Evolutionary conservation across 352 stramenopile genomes (phyloP).

Genomic region (Pythium folliculosum): DNA sequence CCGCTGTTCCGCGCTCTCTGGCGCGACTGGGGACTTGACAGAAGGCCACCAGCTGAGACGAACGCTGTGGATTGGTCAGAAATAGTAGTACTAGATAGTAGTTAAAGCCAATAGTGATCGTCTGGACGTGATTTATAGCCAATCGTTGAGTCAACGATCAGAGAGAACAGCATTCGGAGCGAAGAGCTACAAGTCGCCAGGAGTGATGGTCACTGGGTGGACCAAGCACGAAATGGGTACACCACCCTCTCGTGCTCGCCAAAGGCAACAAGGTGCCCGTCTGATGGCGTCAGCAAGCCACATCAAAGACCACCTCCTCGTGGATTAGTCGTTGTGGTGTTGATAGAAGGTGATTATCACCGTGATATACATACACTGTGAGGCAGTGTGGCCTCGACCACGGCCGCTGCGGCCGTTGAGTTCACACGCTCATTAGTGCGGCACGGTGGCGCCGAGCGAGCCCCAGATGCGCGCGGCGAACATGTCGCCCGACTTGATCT

Average conservation of each 20-base stretch:
- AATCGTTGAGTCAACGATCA: neutral
- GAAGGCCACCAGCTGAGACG: neutral
- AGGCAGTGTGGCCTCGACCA: no score
- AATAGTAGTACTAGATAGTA: constrained; percentile 1
- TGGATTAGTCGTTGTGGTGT: no score
- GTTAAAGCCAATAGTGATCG: constrained; percentile 8
- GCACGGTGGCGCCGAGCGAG: constrained; percentile 14
- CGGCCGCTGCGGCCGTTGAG: no score
- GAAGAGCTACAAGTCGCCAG: constrained; percentile 8
- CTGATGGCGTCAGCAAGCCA: no score
- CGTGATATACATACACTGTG: no score
- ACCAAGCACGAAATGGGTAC: constrained; percentile 1
- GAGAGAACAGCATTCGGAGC: constrained; percentile 12
- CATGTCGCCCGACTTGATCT: constrained; percentile 34
- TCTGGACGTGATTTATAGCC: constrained; percentile 1
- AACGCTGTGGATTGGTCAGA: constrained; percentile 12
- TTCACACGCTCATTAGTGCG: constrained; percentile 8
- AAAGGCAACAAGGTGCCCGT: no score
- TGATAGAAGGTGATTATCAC: no score
- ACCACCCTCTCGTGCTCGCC: no score
- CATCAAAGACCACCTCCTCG: no score
- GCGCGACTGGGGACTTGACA: constrained; percentile 2
- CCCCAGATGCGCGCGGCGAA: constrained; percentile 29
- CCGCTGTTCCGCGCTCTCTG: constrained; percentile 8
- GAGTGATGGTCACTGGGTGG: constrained; percentile 17